Evolutionary conservation across 768 basidiomycete genomes (phyloP), one percentile per base, ranked within the genome.

Genomic region (Kwoniella sp.): DNA sequence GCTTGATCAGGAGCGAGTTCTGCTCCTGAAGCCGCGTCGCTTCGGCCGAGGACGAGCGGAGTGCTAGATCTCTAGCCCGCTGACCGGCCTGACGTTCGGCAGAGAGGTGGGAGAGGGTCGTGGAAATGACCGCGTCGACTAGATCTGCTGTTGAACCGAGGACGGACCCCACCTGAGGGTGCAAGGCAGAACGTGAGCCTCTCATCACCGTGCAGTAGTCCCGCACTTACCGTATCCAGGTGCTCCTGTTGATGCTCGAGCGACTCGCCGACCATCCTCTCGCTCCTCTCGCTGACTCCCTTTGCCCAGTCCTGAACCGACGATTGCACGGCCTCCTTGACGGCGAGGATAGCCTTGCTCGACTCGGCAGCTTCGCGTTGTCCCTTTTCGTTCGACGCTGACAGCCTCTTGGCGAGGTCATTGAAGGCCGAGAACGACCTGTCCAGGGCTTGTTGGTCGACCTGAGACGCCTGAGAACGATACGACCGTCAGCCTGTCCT

Each of bases 1-100:
- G 75, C 36, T 78, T 77, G 6, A 75, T 73, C 34, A 95, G 78
- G 8, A 79, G 74, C 25, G 78, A 77, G 65, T 92, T 93, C 70
- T 92, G 88, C 46, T 80, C 77, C 58, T 80, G 80, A 19, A 91
- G 77, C 20, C 82, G 81, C 5, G 73, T 67, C 36, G 86, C 80
- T 76, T 75, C 57, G 7, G 29, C 25, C 12, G 42, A 48, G 8
- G 64, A 55, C 3, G 71, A 56, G 5, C 62, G 31, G 8, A 58
- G 46, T 1, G 65, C 60, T 10, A 66, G 65, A 12, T 74, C 59
- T 49, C 81, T 81, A 3, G 81, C 76, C 53, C 83, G 79, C 23
- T 73, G 69, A 14, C 82, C 65, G 27, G 80, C 75, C 46, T 80
- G 76, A 37, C 78, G 77, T 63, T 88, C 83, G 0, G 76, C 71